Conservation (phyloP, 345 rosid species). For the Diplotaxis tenuifolia region DNA sequence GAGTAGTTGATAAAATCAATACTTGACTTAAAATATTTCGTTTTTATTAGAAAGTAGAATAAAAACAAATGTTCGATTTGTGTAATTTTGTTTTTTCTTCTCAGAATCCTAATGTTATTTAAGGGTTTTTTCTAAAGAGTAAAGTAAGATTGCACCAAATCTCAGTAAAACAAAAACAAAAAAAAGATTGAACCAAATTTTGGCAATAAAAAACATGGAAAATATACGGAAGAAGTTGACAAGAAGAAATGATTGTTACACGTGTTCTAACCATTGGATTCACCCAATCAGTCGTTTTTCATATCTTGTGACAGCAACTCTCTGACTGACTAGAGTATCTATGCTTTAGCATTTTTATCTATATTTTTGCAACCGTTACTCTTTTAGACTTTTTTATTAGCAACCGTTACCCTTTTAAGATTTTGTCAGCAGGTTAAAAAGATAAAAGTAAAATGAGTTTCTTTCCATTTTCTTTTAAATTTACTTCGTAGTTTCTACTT, state of each 20-base stretch:
- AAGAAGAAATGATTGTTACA: not conserved
- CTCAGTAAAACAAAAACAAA: not conserved
- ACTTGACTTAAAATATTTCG: not conserved
- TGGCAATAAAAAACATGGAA: not conserved
- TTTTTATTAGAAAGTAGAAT: not conserved
- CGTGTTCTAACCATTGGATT: not conserved
- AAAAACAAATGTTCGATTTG: not conserved
- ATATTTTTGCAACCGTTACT: conserved; percentile 1
- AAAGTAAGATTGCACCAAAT: not conserved
- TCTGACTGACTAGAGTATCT: not conserved
- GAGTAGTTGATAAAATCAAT: not conserved
- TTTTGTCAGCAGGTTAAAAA: not conserved
- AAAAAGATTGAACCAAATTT: not conserved
- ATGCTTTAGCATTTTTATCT: not conserved
- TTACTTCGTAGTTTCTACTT: not conserved
- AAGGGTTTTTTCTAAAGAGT: not conserved
- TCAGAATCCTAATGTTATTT: not conserved
- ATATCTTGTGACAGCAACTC: not conserved
- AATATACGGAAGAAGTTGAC: not conserved
- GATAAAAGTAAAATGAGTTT: not conserved
- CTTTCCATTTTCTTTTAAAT: not conserved
- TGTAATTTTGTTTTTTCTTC: not conserved
- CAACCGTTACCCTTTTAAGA: conserved; percentile 7
- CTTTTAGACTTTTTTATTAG: not conserved
- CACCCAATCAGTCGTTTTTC: not conserved